Evolutionary conservation across 2,329 filamentous ascomycete genomes (phyloP).

Genomic region (Pyrenophora graminea): DNA sequence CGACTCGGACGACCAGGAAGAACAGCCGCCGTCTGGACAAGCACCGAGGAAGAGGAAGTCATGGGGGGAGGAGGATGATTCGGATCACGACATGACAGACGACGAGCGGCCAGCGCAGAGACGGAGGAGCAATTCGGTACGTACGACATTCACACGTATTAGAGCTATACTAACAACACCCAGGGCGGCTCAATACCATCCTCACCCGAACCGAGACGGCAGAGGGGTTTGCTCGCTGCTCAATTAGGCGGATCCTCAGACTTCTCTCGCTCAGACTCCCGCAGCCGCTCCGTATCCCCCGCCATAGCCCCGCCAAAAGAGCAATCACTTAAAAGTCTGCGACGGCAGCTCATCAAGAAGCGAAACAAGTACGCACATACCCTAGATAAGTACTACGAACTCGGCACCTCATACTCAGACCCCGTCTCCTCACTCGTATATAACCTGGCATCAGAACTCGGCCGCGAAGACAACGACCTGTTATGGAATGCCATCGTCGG

Average conservation of each 20-base stretch:
- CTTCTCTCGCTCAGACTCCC: constrained; percentile 48
- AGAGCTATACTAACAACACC: constrained; percentile 30
- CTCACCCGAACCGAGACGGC: constrained; percentile 66
- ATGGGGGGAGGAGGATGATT: constrained; percentile 64
- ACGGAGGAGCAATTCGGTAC: constrained; percentile 84
- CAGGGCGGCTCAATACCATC: constrained; percentile 64
- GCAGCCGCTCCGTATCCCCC: constrained; percentile 43
- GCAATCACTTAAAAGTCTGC: constrained; percentile 72
- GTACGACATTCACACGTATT: constrained; percentile 27
- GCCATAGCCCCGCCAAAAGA: constrained; percentile 53
- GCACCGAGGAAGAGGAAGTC: constrained; percentile 48
- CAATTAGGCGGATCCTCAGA: constrained; percentile 43
- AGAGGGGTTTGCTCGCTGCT: constrained; percentile 58
- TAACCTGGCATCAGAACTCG: constrained; percentile 89
- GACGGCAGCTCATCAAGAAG: constrained; percentile 73
- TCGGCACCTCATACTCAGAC: constrained; percentile 90
- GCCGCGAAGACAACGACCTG: constrained; percentile 93
- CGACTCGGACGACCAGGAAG: constrained; percentile 53
- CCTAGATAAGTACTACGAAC: constrained; percentile 80
- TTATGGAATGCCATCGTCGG: constrained; percentile 95
- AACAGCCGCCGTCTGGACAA: constrained; percentile 45
- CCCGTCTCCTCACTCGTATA: constrained; percentile 95
- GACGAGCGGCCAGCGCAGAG: constrained; percentile 77
- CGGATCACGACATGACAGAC: constrained; percentile 66
- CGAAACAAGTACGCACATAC: constrained; percentile 76